Evolutionary conservation across 73 alveolate species (phyloP).

Genomic region (Paramecium primaurelia): DNA sequence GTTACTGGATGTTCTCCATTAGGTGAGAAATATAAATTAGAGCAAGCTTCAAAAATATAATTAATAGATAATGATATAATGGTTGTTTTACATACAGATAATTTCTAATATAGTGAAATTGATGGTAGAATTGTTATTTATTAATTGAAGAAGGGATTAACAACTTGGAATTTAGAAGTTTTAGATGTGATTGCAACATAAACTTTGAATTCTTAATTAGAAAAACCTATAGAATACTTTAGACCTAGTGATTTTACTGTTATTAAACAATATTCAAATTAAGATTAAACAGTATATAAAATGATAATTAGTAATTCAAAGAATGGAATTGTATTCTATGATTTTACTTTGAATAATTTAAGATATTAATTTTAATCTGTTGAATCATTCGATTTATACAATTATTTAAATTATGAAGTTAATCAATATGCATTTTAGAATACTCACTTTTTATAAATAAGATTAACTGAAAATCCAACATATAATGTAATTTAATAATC

Average conservation of each 20-base stretch:
- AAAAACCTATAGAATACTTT: neutral
- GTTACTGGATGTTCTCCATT: conserved; percentile 8
- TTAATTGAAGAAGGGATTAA: neutral
- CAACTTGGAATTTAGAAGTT: neutral
- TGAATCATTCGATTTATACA: neutral
- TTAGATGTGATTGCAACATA: neutral
- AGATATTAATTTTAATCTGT: neutral
- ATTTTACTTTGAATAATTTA: neutral
- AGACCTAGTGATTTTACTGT: neutral
- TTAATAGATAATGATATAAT: neutral
- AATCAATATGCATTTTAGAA: neutral
- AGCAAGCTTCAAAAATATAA: neutral
- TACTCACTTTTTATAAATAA: neutral
- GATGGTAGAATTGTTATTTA: neutral
- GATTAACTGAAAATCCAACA: neutral
- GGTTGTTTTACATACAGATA: neutral
- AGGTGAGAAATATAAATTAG: neutral
- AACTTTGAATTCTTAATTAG: neutral
- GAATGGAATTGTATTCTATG: neutral
- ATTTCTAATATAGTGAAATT: neutral
- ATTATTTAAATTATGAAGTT: conserved; percentile 13
- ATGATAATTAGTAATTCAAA: neutral
- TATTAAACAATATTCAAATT: neutral
- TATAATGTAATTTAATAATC: neutral
- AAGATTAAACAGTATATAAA: neutral